Percentiles rank a stretch among this genome's conserved stretches.
Conservation (phyloP, 73 alveolate genomes). For the Paramecium tetraurelia region DNA sequence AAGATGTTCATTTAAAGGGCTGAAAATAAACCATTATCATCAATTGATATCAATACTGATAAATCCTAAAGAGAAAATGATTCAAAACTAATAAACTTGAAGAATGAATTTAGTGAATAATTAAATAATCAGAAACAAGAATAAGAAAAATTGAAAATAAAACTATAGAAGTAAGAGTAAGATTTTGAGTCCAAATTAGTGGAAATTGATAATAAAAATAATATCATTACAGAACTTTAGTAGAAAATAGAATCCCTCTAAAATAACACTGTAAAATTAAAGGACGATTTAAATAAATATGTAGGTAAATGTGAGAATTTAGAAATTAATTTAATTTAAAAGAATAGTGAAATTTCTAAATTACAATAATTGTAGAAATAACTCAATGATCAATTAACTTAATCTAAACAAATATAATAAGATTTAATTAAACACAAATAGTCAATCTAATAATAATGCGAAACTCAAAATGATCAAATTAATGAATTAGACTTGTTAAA, state of each 20-base stretch:
- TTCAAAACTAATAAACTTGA: not conserved
- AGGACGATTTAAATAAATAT: constrained; percentile 10
- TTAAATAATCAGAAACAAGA: not conserved
- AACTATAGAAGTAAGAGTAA: not conserved
- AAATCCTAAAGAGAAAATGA: not conserved
- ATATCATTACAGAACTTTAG: not conserved
- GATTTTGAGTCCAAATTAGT: not conserved
- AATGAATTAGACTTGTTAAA: not conserved
- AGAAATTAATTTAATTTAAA: constrained; percentile 16
- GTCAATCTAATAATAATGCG: not conserved
- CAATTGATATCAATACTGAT: not conserved
- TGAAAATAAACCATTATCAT: constrained; percentile 8
- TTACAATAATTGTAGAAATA: not conserved
- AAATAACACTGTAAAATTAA: not conserved
- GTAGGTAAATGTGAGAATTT: constrained; percentile 21
- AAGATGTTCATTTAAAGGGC: constrained; percentile 4
- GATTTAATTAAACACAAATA: not conserved
- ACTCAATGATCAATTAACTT: not conserved
- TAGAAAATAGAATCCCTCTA: not conserved
- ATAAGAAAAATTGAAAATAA: not conserved
- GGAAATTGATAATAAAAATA: not conserved
- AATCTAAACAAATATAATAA: not conserved
- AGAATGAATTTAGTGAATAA: not conserved
- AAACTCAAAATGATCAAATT: not conserved
- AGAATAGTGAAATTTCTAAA: not conserved